Base-by-base conservation (phyloP, 2,329 filamentous ascomycete species). In the Balansia obtecta region DNA sequence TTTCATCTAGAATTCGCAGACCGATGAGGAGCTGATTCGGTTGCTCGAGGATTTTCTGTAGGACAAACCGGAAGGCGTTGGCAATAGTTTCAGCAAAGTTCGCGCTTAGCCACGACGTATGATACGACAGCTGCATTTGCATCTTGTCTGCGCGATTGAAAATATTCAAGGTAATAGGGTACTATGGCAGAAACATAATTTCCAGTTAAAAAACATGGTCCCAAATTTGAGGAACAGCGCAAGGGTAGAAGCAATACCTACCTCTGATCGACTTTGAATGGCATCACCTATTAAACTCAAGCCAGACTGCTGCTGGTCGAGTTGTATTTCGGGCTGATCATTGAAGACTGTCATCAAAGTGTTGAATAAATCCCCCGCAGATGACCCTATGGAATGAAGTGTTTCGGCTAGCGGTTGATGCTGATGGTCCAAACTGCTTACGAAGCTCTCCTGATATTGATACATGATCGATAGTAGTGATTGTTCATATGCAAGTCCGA, bases 331-430 rank as follows among this genome's bases (percentile, higher is more conserved):
- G 2, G 30, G 44, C 44, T 34, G 32, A 32, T 45, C 32, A 37
- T 45, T 37, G 32, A 45, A 60, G 45, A 64, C 59, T 0, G 64
- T 64, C 6, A 67, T 55, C 1, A 60, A 55, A 7, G 58, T 64
- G 52, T 67, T 66, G 53, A 66, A 66, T 15, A 66, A 32, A 12
- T 45, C 44, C 8, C 48, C 46, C 1, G 50, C 53, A 1, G 53
- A 59, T 2, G 55, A 48, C 0, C 50, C 12, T 53, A 54, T 4
- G n/a, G 59, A 59, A 32, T 62, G 62, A 48, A 73, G 71, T 10
- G 74, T 70, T 45, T 68, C 67, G 4, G 70, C 70, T n/a, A 74
- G 61, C 1, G 75, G 75, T 53, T 71, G 73, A 50, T 65, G 69
- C 52, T 77, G 75, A 54, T 76, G 68, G 0, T 68, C 62, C 52